Evolutionary conservation across 106 monocot species (phyloP).

Genomic region (Agapanthus africanus): DNA sequence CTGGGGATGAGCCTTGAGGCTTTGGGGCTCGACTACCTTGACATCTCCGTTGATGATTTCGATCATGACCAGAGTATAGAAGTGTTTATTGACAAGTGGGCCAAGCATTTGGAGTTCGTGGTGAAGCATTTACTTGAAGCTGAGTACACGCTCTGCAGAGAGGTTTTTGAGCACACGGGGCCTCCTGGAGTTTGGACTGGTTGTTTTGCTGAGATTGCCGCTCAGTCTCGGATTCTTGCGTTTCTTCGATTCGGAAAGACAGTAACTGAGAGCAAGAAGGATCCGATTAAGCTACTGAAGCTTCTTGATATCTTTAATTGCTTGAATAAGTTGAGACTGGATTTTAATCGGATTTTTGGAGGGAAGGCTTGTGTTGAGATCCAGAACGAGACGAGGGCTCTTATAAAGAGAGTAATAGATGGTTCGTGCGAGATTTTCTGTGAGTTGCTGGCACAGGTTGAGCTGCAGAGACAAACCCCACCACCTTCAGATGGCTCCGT

Average conservation of each 20-base stretch:
- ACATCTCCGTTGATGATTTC: constrained; percentile 18
- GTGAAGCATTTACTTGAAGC: constrained; percentile 81
- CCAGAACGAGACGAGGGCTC: constrained; percentile 64
- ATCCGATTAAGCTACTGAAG: constrained; percentile 80
- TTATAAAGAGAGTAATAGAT: constrained; percentile 68
- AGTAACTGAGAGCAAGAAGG: constrained; percentile 69
- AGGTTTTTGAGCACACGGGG: constrained; percentile 39
- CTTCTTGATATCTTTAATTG: constrained; percentile 72
- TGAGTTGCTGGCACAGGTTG: constrained; percentile 80
- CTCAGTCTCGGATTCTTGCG: constrained; percentile 49
- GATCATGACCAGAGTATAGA: constrained; percentile 59
- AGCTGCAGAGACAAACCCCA: constrained; percentile 48
- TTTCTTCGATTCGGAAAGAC: constrained; percentile 65
- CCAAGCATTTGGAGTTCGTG: constrained; percentile 62
- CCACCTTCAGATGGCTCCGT: constrained; percentile 64
- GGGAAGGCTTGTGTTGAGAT: constrained; percentile 68
- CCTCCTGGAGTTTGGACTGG: constrained; percentile 27
- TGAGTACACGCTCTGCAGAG: constrained; percentile 66
- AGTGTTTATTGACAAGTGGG: constrained; percentile 46
- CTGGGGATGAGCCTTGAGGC: constrained; percentile 39
- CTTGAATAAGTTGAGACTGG: constrained; percentile 60
- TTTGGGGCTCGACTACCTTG: constrained; percentile 61
- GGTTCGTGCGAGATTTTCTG: constrained; percentile 88
- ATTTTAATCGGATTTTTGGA: constrained; percentile 77
- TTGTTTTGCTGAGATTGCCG: constrained; percentile 71